Conservation (phyloP, 495 filamentous ascomycete species). For the Amniculicola lignicola region DNA sequence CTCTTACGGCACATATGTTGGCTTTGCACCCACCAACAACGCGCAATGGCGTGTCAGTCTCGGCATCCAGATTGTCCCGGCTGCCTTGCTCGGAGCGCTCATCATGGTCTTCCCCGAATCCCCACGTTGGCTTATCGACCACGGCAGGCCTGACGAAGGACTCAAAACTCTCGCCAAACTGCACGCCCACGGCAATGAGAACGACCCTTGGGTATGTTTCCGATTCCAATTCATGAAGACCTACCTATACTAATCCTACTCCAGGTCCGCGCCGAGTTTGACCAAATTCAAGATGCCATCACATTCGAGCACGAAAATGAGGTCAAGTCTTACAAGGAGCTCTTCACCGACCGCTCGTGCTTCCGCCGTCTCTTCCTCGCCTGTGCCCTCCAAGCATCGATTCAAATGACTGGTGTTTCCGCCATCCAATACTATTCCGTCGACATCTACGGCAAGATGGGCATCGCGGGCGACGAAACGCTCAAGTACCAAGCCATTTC, state of each 20-base stretch:
- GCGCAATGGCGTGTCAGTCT: constrained; percentile 57
- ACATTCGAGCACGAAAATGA: constrained; percentile 58
- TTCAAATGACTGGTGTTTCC: constrained; percentile 66
- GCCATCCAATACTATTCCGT: constrained; percentile 73
- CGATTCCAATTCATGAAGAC: too few relatives aligned
- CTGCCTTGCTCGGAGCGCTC: constrained; percentile 51
- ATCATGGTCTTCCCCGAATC: constrained; percentile 60
- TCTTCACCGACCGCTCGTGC: constrained; percentile 61
- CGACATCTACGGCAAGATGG: constrained; percentile 61
- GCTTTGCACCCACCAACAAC: constrained; percentile 37
- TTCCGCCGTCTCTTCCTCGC: constrained; percentile 69
- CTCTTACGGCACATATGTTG: constrained; percentile 36
- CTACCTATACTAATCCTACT: too few relatives aligned
- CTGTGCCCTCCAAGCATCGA: constrained; percentile 62
- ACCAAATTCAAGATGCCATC: constrained; percentile 64
- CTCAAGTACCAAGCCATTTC: constrained; percentile 72
- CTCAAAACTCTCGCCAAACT: constrained; percentile 57
- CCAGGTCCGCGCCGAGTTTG: constrained; percentile 62
- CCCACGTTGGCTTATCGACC: constrained; percentile 59
- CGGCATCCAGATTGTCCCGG: constrained; percentile 58
- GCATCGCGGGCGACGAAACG: constrained; percentile 59
- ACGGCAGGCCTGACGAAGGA: constrained; percentile 51
- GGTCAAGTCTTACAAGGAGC: constrained; percentile 64
- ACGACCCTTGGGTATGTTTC: constrained; percentile 62
- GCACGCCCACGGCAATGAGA: constrained; percentile 55